Percentiles rank a stretch among this genome's conserved stretches.
Conservation (phyloP, 768 basidiomycete genomes). For the Boletus rubescentipes region DNA sequence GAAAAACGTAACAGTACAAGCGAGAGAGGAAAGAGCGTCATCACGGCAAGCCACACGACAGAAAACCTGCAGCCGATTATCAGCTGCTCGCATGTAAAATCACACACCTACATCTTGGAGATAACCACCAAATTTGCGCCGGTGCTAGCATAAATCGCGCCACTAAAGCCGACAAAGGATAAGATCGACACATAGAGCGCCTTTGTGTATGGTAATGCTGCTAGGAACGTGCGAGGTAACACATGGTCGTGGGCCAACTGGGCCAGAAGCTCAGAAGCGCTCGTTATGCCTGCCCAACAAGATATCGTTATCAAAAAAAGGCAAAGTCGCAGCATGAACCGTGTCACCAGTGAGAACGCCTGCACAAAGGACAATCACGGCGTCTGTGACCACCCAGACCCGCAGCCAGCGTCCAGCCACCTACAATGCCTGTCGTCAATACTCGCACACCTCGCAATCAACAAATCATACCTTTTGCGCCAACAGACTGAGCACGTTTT, state of each 20-base stretch:
- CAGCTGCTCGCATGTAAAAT: neutral
- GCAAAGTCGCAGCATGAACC: neutral
- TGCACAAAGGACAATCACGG: slow-evolving; percentile 68
- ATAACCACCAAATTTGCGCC: slow-evolving; percentile 51
- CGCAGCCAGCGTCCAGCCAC: slow-evolving; percentile 61
- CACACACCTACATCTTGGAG: slow-evolving; percentile 51
- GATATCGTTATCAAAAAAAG: slow-evolving; percentile 5
- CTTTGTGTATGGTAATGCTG: slow-evolving; percentile 46
- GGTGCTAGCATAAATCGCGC: slow-evolving; percentile 56
- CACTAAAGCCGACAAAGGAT: slow-evolving; percentile 49
- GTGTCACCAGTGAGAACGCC: slow-evolving; percentile 63
- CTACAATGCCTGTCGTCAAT: slow-evolving; percentile 29
- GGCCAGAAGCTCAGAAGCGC: slow-evolving; percentile 57
- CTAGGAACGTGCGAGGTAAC: slow-evolving; percentile 53
- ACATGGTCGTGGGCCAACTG: slow-evolving; percentile 60
- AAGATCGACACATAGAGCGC: slow-evolving; percentile 53
- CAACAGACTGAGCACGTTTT: slow-evolving; percentile 65
- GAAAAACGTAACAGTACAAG: slow-evolving; percentile 63
- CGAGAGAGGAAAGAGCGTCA: slow-evolving; percentile 63
- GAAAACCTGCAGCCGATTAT: slow-evolving; percentile 49
- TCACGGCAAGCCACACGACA: slow-evolving; percentile 63
- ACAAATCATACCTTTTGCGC: slow-evolving; percentile 47
- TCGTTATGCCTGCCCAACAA: slow-evolving; percentile 45
- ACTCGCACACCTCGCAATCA: neutral
- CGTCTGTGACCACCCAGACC: slow-evolving; percentile 62